Evolutionary conservation across 2,329 filamentous ascomycete species (phyloP).

Genomic region (Fusarium aywerte): DNA sequence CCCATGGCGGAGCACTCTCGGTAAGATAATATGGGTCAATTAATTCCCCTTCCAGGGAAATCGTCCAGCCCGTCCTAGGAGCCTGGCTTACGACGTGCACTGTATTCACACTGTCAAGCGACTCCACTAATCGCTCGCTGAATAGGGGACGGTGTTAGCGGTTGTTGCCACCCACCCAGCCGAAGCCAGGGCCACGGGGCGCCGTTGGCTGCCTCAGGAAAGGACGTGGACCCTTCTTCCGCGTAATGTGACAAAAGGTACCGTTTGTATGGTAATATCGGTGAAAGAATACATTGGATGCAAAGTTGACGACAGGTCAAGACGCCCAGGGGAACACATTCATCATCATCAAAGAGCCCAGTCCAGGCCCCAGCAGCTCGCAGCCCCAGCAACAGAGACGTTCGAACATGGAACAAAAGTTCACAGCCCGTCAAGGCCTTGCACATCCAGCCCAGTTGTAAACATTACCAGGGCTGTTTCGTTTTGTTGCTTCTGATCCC

Average conservation of each 20-base stretch:
- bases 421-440: background rate
- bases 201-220: constrained; percentile 47
- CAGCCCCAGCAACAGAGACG: constrained; percentile 39
- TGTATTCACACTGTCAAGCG: constrained; percentile 21
- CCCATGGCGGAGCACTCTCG: constrained; percentile 39
- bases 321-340: constrained; percentile 34
- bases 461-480: constrained; percentile 1
- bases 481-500: constrained; percentile 11
- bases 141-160: constrained; percentile 43
- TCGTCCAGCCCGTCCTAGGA: constrained; percentile 5
- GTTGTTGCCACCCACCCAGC: constrained; percentile 40
- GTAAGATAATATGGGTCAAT: constrained; percentile 44
- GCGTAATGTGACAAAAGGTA: constrained; percentile 32
- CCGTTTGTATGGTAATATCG: constrained; percentile 4
- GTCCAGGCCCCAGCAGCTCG: constrained; percentile 33
- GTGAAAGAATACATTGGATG: constrained; percentile 42
- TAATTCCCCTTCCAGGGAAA: constrained; percentile 32
- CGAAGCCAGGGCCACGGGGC: constrained; percentile 27
- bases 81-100: constrained; percentile 30
- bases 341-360: constrained; percentile 26
- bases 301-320: constrained; percentile 2
- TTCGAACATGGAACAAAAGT: constrained; percentile 33
- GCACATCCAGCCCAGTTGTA: background rate
- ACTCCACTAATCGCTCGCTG: constrained; percentile 41
- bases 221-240: constrained; percentile 23